phyloP scores from a whole-genome alignment of 352 stramenopile genomes.

The Phytophthora ohioensis region DNA sequence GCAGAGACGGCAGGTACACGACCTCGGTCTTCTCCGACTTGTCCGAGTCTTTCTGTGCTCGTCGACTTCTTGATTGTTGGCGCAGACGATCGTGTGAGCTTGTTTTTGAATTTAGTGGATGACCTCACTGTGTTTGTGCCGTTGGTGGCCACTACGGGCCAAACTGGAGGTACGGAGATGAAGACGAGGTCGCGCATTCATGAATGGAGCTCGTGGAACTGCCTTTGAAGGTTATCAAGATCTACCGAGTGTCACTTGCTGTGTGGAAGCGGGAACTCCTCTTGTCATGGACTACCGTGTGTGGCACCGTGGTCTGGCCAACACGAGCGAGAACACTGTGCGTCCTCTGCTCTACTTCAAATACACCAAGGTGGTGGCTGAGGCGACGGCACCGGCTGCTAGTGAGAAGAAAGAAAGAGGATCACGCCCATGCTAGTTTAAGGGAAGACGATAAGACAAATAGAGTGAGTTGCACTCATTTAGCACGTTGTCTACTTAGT shows the following conservation, averaged over 20 bases:
- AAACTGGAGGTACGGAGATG: slow-evolving; percentile 76
- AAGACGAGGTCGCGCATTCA: slow-evolving; percentile 66
- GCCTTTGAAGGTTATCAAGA: slow-evolving; percentile 62
- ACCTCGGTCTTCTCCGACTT: too few species aligned
- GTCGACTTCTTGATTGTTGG: too few species aligned
- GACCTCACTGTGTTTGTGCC: slow-evolving; percentile 82
- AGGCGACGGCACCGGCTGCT: neutral
- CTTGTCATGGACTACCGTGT: slow-evolving; percentile 84
- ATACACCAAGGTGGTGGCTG: slow-evolving; percentile 41
- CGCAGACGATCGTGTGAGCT: too few species aligned
- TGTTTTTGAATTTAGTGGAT: slow-evolving; percentile 48
- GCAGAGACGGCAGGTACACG: too few species aligned
- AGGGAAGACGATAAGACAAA: neutral
- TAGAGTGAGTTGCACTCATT: neutral
- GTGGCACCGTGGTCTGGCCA: slow-evolving; percentile 75
- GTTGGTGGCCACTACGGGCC: slow-evolving; percentile 57
- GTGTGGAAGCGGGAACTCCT: slow-evolving; percentile 62
- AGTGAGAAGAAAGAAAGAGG: slow-evolving; percentile 46
- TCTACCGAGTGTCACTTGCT: slow-evolving; percentile 60
- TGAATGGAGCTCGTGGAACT: slow-evolving; percentile 37
- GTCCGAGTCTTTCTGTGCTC: too few species aligned
- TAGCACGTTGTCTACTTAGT: slow-evolving; percentile 25
- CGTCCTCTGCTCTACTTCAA: slow-evolving; percentile 82
- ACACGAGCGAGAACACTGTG: slow-evolving; percentile 50
- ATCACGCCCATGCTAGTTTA: slow-evolving; percentile 44